Evolutionary conservation across 306 rosid species (phyloP).

Genomic region (Spatholobus suberectus): DNA sequence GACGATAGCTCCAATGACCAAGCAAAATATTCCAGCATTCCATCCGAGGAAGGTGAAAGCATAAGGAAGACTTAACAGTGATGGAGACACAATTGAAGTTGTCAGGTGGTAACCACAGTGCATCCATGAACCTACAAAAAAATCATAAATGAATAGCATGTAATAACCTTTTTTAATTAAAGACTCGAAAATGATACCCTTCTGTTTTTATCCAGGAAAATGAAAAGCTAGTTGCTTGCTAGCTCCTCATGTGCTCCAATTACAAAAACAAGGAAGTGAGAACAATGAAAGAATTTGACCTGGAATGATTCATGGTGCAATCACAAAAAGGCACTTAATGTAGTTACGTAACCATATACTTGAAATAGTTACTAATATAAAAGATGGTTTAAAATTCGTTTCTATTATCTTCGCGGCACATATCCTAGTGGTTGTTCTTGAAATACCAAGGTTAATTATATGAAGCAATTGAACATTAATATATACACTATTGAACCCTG

Average conservation of each 20-base stretch:
- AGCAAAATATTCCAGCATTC: not conserved
- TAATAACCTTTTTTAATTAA: not conserved
- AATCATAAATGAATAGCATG: not conserved
- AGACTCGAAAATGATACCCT: not conserved
- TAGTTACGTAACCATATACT: not conserved
- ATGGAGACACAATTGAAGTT: not conserved
- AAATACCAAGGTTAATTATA: not conserved
- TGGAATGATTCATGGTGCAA: not conserved
- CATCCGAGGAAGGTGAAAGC: not conserved
- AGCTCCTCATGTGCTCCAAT: not conserved
- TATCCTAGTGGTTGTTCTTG: not conserved
- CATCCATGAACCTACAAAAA: slow-evolving; percentile 2
- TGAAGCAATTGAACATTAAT: not conserved
- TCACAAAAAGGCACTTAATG: not conserved
- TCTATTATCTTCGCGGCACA: not conserved
- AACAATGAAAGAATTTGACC: not conserved
- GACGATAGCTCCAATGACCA: not conserved
- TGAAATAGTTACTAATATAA: not conserved
- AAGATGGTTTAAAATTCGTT: not conserved
- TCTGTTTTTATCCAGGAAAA: not conserved
- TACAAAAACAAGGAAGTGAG: not conserved
- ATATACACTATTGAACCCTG: not conserved
- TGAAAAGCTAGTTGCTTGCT: not conserved
- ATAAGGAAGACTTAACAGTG: not conserved
- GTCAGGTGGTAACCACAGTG: not conserved